phyloP scores from a whole-genome alignment of 345 rosid species.

The Salix exigua region DNA sequence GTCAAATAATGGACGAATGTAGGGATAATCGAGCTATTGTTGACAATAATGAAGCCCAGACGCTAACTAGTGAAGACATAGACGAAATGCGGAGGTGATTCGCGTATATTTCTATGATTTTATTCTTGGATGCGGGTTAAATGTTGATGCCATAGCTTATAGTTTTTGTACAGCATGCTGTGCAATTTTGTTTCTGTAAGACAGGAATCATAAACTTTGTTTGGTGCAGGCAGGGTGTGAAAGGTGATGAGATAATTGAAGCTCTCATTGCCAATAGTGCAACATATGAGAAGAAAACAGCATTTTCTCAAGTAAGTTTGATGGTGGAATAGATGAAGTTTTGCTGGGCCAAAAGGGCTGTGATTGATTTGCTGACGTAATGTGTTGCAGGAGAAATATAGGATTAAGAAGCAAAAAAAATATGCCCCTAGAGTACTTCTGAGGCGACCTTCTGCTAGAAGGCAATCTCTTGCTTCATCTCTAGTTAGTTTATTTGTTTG shows the following conservation, averaged over 20 bases:
- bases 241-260: constrained; percentile 79
- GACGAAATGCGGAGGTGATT: constrained; percentile 68
- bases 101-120: neutral
- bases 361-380: constrained; percentile 4
- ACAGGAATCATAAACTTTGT: neutral
- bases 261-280: constrained; percentile 90
- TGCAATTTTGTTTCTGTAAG: neutral
- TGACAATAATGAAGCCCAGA: constrained; percentile 83
- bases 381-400: constrained; percentile 72
- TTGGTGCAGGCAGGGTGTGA: constrained; percentile 73
- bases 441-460: constrained; percentile 73
- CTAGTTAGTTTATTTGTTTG: neutral
- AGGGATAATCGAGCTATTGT: constrained; percentile 68
- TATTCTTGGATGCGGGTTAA: neutral
- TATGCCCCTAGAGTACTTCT: constrained; percentile 85
- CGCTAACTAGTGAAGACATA: constrained; percentile 70
- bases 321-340: neutral
- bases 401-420: constrained; percentile 83
- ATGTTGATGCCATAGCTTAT: neutral
- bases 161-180: neutral
- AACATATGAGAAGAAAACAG: constrained; percentile 80
- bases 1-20: constrained; percentile 42
- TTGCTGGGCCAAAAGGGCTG: neutral
- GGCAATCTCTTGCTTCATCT: constrained; percentile 30
- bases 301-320: constrained; percentile 63